These are phyloP conservation scores for Saccharomyces hybrid DNA, from an alignment of 1,139 yeast species.

Conservation along the genomic window DNA sequence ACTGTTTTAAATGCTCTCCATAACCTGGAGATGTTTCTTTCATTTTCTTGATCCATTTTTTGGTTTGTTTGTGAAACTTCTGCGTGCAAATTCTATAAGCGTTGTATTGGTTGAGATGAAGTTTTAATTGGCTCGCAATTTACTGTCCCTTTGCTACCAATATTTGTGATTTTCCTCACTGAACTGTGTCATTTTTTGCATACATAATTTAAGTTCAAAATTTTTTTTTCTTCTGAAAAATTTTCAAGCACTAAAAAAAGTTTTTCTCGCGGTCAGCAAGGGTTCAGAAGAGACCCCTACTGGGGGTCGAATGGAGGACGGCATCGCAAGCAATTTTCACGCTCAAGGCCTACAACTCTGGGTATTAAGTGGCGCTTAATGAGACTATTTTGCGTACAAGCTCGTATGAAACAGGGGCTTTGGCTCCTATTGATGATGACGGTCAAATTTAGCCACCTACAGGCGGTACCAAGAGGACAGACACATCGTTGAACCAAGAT, in stretches of 20 bases:
- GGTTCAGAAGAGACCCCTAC: background rate
- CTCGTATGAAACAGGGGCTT: too few species aligned
- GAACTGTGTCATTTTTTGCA: background rate
- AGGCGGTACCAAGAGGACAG: too few species aligned
- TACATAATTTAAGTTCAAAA: too few species aligned
- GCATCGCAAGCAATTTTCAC: background rate
- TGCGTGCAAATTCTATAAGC: background rate
- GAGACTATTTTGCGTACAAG: too few species aligned
- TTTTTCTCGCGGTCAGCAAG: background rate
- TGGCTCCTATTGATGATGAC: too few species aligned
- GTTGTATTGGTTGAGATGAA: background rate
- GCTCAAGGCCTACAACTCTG: background rate
- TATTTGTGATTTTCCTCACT: background rate
- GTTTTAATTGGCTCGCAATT: background rate
- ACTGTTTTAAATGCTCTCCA: slow-evolving; percentile 92
- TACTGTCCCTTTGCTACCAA: background rate
- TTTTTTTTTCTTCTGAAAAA: background rate
- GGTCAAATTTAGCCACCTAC: too few species aligned
- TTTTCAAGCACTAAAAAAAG: background rate
- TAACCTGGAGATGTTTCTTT: slow-evolving; percentile 82
- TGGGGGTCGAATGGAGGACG: background rate
- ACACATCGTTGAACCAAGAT: too few species aligned
- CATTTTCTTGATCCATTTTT: slow-evolving; percentile 73
- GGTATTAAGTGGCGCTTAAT: background rate
- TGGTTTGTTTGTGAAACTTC: background rate